phyloP scores from a whole-genome alignment of 2,329 filamentous ascomycete species.

The Curvularia hawaiiensis region DNA sequence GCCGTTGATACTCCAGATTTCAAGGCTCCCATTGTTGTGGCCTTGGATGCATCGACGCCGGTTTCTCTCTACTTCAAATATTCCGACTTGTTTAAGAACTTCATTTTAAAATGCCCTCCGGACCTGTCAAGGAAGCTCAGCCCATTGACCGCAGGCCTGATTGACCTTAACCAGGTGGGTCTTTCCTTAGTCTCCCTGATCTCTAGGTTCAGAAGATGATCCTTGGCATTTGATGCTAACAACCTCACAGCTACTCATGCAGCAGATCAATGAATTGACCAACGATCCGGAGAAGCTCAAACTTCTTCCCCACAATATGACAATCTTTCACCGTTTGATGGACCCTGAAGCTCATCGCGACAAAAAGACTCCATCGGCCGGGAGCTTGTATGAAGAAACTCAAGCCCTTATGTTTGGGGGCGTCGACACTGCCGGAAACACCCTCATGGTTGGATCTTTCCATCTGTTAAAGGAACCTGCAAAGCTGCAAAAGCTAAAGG shows the following conservation, averaged over 20 bases:
- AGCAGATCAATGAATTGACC: conserved; percentile 41
- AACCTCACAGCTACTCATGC: conserved; percentile 30
- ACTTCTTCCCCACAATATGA: conserved; percentile 44
- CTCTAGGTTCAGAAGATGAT: no score
- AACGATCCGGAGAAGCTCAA: conserved; percentile 39
- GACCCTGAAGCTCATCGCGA: conserved; percentile 41
- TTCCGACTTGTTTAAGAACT: conserved; percentile 44
- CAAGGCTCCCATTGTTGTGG: conserved; percentile 49
- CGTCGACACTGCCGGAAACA: conserved; percentile 52
- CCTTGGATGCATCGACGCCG: conserved; percentile 47
- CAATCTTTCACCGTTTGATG: conserved; percentile 46
- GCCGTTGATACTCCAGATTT: conserved; percentile 49
- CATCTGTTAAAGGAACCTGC: conserved; percentile 47
- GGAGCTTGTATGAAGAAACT: conserved; percentile 52
- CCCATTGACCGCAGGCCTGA: conserved; percentile 46
- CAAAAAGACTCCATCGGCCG: conserved; percentile 38
- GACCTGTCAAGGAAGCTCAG: conserved; percentile 44
- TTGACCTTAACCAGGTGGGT: conserved; percentile 44
- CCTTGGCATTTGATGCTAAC: background rate
- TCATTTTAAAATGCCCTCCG: conserved; percentile 47
- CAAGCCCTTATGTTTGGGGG: conserved; percentile 55
- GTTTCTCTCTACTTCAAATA: conserved; percentile 50
- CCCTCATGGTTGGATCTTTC: conserved; percentile 50
- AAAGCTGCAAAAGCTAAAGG: conserved; percentile 43
- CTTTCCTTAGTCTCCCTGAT: background rate